A percentile compares a stretch with the other conserved stretches of the same genome.
Evolutionary conservation across 495 filamentous ascomycete species (phyloP).

Genomic region (Thozetella sp.): DNA sequence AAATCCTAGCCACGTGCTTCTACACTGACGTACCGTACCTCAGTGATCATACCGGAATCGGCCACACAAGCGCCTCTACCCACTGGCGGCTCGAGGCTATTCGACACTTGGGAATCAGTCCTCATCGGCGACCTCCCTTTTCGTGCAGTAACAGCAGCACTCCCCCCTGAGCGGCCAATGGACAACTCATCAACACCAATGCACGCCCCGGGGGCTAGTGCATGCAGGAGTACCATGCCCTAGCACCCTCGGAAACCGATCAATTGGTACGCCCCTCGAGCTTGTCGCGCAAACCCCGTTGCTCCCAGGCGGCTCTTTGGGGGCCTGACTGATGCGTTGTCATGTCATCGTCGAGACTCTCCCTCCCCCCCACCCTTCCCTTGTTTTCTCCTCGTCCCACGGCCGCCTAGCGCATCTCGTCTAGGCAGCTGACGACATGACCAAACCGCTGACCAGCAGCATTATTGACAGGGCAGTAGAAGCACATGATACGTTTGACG

Average conservation of each 20-base stretch:
- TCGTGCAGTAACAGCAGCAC: not conserved
- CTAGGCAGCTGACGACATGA: not conserved
- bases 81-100: not conserved
- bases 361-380: too few species aligned
- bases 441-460: too few species aligned
- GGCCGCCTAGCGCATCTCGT: not conserved
- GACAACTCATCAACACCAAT: constrained; percentile 11
- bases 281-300: not conserved
- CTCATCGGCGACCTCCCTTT: not conserved
- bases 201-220: not conserved
- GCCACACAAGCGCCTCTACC: not conserved
- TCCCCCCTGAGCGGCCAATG: constrained; percentile 8
- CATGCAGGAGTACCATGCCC: not conserved
- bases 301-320: not conserved
- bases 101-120: not conserved
- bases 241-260: not conserved
- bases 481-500: too few species aligned
- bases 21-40: constrained; percentile 1
- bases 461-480: too few species aligned
- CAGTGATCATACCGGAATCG: constrained; percentile 1
- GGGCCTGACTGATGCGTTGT: not conserved
- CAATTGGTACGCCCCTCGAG: constrained; percentile 1
- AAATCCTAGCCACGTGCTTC: constrained; percentile 4
- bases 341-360: not conserved
- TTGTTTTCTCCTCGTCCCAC: not conserved